These are phyloP conservation scores for Collybia sordida DNA, from an alignment of 768 basidiomycete species.

Conservation along the genomic window DNA sequence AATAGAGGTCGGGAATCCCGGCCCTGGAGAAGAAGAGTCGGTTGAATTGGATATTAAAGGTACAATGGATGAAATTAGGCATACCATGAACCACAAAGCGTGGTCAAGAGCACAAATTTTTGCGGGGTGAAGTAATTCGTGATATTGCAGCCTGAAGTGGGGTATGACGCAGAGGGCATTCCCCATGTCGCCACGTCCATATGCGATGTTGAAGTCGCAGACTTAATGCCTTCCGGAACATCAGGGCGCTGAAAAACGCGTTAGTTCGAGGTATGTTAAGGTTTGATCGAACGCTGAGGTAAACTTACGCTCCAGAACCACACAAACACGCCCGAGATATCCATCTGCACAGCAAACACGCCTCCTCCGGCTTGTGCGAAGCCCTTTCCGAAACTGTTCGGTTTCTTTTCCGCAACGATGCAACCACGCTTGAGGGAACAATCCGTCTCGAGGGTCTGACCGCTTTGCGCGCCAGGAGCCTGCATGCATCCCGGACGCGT, in stretches of 20 bases:
- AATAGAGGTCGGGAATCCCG: slow-evolving; percentile 42
- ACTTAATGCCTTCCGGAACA: slow-evolving; percentile 35
- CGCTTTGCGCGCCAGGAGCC: slow-evolving; percentile 27
- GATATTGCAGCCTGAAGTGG: slow-evolving; percentile 51
- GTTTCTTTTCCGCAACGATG: slow-evolving; percentile 39
- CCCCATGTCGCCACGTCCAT: slow-evolving; percentile 51
- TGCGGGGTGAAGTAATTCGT: slow-evolving; percentile 61
- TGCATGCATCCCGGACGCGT: slow-evolving; percentile 38
- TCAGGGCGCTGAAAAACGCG: slow-evolving; percentile 35
- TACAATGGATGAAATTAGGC: neutral
- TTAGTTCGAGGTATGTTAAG: too few species aligned
- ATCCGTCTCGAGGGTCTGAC: slow-evolving; percentile 25
- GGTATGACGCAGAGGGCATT: slow-evolving; percentile 65
- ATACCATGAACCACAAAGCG: slow-evolving; percentile 54
- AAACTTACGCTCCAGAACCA: slow-evolving; percentile 27
- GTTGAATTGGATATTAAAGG: neutral
- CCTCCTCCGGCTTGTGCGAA: slow-evolving; percentile 55
- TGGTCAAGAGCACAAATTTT: slow-evolving; percentile 66
- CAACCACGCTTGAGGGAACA: slow-evolving; percentile 40
- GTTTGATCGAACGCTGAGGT: neutral
- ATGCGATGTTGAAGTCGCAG: slow-evolving; percentile 31
- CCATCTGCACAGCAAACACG: slow-evolving; percentile 67
- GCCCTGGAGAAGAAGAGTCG: too few species aligned
- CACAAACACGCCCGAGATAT: slow-evolving; percentile 39
- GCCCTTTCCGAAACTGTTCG: slow-evolving; percentile 44